These are phyloP conservation scores for Diutina rugosa DNA, from an alignment of 1,139 yeast species.

Conservation along the genomic window DNA sequence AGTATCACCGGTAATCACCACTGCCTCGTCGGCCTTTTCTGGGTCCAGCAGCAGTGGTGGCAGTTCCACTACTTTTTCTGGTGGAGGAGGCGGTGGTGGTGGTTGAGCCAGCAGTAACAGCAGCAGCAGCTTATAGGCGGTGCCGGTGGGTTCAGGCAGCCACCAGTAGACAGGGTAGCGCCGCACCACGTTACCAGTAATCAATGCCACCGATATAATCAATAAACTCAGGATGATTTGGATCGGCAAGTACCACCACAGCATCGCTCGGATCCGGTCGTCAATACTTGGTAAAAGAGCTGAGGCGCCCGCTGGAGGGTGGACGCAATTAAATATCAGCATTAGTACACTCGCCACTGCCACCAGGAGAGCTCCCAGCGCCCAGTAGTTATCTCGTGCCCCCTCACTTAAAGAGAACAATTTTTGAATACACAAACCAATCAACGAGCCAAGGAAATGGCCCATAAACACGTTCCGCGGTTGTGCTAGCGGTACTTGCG, in stretches of 20 bases:
- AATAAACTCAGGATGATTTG: constrained; percentile 40
- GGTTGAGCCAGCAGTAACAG: background rate
- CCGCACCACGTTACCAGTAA: constrained; percentile 44
- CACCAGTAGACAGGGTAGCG: constrained; percentile 56
- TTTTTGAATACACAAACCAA: constrained; percentile 46
- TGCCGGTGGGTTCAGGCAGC: constrained; percentile 9
- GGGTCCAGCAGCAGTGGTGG: background rate
- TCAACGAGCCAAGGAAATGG: constrained; percentile 37
- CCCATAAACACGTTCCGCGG: constrained; percentile 52
- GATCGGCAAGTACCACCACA: constrained; percentile 60
- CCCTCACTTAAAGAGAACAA: constrained; percentile 30
- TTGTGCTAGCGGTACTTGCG: constrained; percentile 50
- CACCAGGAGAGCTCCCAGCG: constrained; percentile 50
- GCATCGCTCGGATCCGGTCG: constrained; percentile 29
- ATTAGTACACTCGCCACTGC: constrained; percentile 43
- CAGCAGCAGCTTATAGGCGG: background rate
- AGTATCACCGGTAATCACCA: background rate
- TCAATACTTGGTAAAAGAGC: constrained; percentile 50
- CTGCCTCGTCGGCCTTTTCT: background rate
- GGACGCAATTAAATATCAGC: constrained; percentile 47
- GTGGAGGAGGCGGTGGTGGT: background rate
- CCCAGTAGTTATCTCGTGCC: constrained; percentile 39
- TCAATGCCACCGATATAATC: constrained; percentile 38
- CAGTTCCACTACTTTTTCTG: background rate
- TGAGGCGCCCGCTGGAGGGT: constrained; percentile 70